phyloP scores from a whole-genome alignment of 2,329 filamentous ascomycete species.

The Fusarium nodosum region DNA sequence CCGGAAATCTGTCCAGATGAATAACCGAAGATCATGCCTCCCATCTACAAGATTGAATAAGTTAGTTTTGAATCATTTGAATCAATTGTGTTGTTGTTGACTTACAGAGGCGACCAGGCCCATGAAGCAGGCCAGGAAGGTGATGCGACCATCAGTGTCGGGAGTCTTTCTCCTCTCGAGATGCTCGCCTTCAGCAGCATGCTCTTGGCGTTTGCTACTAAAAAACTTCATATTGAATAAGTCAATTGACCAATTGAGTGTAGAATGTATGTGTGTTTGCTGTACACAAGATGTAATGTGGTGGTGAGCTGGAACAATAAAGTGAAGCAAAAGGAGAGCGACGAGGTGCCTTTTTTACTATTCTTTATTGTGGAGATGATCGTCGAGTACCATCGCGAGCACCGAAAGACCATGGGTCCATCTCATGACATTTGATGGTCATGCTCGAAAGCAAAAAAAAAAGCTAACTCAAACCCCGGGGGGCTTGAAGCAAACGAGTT shows the following conservation, averaged over 20 bases:
- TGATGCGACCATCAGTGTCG: constrained; percentile 52
- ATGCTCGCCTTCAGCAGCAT: constrained; percentile 39
- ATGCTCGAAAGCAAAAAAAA: constrained; percentile 35
- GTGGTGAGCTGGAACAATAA: constrained; percentile 5
- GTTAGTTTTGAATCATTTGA: neutral
- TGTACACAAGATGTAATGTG: constrained; percentile 20
- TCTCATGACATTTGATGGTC: constrained; percentile 42
- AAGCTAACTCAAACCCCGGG: constrained; percentile 33
- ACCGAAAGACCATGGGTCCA: constrained; percentile 36
- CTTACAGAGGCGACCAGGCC: constrained; percentile 62
- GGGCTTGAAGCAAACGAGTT: constrained; percentile 34
- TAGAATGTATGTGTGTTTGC: constrained; percentile 11
- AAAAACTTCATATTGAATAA: constrained; percentile 41
- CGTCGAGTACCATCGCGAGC: constrained; percentile 29
- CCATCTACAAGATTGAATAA: constrained; percentile 46
- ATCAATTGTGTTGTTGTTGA: neutral
- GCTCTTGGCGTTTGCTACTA: constrained; percentile 37
- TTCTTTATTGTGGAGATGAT: constrained; percentile 43
- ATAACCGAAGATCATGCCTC: constrained; percentile 70
- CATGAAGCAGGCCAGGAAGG: constrained; percentile 61
- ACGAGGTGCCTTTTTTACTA: constrained; percentile 33
- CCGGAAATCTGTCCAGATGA: constrained; percentile 70
- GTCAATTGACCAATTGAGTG: constrained; percentile 29
- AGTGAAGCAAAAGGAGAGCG: constrained; percentile 26
- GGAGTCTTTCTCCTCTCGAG: constrained; percentile 36